Percentiles rank a stretch among this genome's conserved stretches.
These are phyloP conservation scores for Aspergillaceae sp. DNA, from an alignment of 2,329 filamentous ascomycete genomes.

Conservation along the genomic window DNA sequence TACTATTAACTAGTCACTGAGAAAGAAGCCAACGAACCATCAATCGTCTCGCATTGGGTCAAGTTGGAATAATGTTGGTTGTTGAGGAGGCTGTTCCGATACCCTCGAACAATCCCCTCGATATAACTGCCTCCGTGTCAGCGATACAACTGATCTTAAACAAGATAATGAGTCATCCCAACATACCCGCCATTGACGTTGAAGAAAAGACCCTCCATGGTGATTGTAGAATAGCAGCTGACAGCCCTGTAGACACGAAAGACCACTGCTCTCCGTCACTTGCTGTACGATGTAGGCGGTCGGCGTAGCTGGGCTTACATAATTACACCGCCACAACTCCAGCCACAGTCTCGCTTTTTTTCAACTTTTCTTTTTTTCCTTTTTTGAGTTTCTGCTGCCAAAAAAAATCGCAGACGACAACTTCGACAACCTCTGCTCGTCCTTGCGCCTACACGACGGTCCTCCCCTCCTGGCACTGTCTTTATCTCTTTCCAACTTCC, in stretches of 20 bases:
- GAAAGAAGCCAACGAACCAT: slow-evolving; percentile 52
- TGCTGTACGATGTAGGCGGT: too few species aligned
- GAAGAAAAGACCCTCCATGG: slow-evolving; percentile 87
- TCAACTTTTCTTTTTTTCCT: slow-evolving; percentile 20
- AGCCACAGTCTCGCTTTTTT: slow-evolving; percentile 27
- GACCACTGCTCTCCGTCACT: too few species aligned
- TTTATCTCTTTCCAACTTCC: slow-evolving; percentile 1
- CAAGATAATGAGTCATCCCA: neutral
- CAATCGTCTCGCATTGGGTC: slow-evolving; percentile 94
- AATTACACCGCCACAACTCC: slow-evolving; percentile 18
- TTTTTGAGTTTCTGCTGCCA: slow-evolving; percentile 27
- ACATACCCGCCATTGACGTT: slow-evolving; percentile 85
- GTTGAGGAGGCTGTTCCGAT: slow-evolving; percentile 87
- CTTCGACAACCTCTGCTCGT: slow-evolving; percentile 23
- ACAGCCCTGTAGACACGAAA: neutral
- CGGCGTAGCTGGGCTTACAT: slow-evolving; percentile 16
- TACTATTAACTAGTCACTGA: neutral
- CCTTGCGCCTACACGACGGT: slow-evolving; percentile 14
- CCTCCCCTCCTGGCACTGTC: slow-evolving; percentile 7
- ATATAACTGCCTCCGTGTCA: slow-evolving; percentile 59
- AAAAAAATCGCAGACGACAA: slow-evolving; percentile 11
- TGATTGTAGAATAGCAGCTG: slow-evolving; percentile 4
- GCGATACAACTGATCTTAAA: slow-evolving; percentile 6
- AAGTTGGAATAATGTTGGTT: slow-evolving; percentile 87
- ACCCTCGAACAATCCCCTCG: slow-evolving; percentile 94